Conservation (phyloP, 345 rosid species). For the Raphanus sativus region DNA sequence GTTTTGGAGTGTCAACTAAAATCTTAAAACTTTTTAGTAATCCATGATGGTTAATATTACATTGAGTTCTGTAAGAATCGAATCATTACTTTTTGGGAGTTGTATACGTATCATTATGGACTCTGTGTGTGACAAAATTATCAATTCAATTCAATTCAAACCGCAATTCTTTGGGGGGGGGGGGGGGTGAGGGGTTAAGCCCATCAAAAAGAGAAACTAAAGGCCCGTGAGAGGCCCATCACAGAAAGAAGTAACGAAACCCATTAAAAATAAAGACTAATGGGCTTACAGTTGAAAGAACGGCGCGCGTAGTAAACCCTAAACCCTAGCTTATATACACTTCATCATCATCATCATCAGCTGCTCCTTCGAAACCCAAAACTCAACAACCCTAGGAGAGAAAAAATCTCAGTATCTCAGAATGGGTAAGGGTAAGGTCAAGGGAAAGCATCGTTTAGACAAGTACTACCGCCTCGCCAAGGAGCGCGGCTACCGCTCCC, state of each 20-base stretch:
- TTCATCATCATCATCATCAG: too few relatives aligned
- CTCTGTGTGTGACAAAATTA: not conserved
- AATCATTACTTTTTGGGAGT: too few relatives aligned
- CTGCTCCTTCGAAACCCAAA: not conserved
- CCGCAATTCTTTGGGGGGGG: not conserved
- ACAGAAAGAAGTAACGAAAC: not conserved
- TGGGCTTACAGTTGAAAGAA: not conserved
- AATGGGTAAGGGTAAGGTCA: constrained; percentile 57
- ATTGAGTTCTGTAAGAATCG: too few relatives aligned
- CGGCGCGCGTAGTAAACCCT: constrained; percentile 25
- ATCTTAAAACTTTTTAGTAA: too few relatives aligned
- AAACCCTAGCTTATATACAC: constrained; percentile 7
- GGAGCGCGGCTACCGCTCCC: constrained; percentile 92
- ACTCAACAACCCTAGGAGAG: not conserved
- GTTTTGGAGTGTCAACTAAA: not conserved
- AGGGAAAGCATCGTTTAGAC: constrained; percentile 83
- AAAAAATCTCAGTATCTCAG: not conserved
- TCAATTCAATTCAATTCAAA: not conserved
- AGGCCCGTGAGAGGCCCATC: not conserved
- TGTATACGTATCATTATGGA: not conserved
- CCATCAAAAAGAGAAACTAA: not conserved
- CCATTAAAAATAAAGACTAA: not conserved
- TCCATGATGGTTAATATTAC: too few relatives aligned
- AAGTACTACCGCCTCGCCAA: constrained; percentile 78
- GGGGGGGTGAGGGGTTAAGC: too few relatives aligned